Conservation (phyloP, 768 basidiomycete genomes). For the Serendipita sp. region DNA sequence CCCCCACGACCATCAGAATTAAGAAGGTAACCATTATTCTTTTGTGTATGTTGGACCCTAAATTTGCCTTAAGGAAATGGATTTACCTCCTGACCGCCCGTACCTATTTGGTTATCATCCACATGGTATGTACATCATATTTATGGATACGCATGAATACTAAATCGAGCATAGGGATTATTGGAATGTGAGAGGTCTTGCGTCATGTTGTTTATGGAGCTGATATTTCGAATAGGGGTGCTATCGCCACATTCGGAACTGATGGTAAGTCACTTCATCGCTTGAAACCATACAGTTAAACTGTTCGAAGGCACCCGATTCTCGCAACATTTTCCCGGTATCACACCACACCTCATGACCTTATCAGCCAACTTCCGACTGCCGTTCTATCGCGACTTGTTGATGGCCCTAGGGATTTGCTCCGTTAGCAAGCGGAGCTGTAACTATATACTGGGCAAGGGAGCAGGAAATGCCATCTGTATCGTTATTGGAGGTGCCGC, state of each 20-base stretch:
- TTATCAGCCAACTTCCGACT: conserved; percentile 77
- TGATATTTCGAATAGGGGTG: conserved; percentile 42
- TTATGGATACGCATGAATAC: neutral
- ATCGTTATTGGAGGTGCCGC: conserved; percentile 96
- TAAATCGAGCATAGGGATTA: conserved; percentile 47
- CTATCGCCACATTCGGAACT: conserved; percentile 88
- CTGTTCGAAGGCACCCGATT: conserved; percentile 64
- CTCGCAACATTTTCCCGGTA: conserved; percentile 76
- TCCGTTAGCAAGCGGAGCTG: conserved; percentile 86
- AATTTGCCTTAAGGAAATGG: conserved; percentile 45
- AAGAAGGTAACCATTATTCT: conserved; percentile 24
- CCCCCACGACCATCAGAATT: conserved; percentile 14
- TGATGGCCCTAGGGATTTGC: conserved; percentile 75
- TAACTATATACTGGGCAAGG: conserved; percentile 60
- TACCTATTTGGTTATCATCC: conserved; percentile 99
- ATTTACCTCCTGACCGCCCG: conserved; percentile 77
- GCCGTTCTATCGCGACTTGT: conserved; percentile 84
- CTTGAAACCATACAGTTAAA: neutral
- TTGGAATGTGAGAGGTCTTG: conserved; percentile 64
- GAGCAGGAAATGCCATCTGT: conserved; percentile 57
- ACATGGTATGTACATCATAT: conserved; percentile 44
- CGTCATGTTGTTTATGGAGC: neutral
- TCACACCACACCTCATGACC: conserved; percentile 85
- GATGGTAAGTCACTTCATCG: conserved; percentile 40
- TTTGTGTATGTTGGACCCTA: neutral